Conservation (phyloP, 192 early-diverging fungal genomes). For the Dissophora ornata region DNA sequence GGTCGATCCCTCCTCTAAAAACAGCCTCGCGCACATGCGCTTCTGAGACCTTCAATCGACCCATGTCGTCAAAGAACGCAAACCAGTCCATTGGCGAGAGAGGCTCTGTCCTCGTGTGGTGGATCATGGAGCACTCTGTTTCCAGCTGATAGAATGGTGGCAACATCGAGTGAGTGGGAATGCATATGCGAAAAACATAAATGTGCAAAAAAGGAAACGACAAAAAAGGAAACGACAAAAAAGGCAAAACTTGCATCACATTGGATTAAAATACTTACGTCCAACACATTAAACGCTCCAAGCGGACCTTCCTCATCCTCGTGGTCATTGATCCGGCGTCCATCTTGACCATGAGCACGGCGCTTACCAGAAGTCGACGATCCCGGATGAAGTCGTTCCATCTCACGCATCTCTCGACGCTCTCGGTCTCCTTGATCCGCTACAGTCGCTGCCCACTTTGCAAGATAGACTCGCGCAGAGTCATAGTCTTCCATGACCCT, state of each 20-base stretch:
- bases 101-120: conserved; percentile 61
- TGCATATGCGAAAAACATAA: too few relatives aligned
- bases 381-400: conserved; percentile 25
- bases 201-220: too few relatives aligned
- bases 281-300: conserved; percentile 44
- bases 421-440: conserved; percentile 53
- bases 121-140: conserved; percentile 57
- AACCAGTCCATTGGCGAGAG: conserved; percentile 77
- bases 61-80: conserved; percentile 71
- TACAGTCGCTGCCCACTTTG: conserved; percentile 78
- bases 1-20: conserved; percentile 84
- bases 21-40: conserved; percentile 67
- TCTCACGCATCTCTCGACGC: conserved; percentile 26
- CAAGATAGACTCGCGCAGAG: conserved; percentile 78
- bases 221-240: too few relatives aligned
- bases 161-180: too few relatives aligned
- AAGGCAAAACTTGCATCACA: background rate
- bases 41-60: conserved; percentile 60
- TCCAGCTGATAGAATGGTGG: too few relatives aligned
- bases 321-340: conserved; percentile 35
- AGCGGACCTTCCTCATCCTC: conserved; percentile 41
- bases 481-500: conserved; percentile 82
- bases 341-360: conserved; percentile 1
- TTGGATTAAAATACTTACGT: conserved; percentile 22
- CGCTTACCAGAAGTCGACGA: conserved; percentile 3